These are phyloP conservation scores for Aspergillus fructus DNA, from an alignment of 2,329 filamentous ascomycete species.

Conservation along the genomic window DNA sequence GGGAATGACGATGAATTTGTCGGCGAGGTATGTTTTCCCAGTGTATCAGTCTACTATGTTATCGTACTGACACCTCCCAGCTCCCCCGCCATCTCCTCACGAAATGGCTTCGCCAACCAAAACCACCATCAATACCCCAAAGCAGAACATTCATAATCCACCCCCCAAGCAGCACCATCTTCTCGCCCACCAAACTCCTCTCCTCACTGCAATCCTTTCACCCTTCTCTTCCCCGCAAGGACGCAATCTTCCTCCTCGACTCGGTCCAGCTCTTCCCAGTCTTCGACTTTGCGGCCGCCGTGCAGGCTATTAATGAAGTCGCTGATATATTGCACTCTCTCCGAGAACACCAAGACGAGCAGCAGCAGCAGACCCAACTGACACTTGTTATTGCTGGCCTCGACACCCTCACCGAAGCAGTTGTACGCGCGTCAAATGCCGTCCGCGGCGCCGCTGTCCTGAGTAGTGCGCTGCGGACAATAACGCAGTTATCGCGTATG, in stretches of 20 bases:
- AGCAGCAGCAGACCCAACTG: not conserved
- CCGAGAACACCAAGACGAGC: slow-evolving; percentile 10
- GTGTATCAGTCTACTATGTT: not conserved
- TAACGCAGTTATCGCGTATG: slow-evolving; percentile 34
- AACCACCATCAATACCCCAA: slow-evolving; percentile 1
- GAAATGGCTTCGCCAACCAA: slow-evolving; percentile 17
- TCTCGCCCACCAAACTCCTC: slow-evolving; percentile 32
- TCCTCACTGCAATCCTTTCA: slow-evolving; percentile 22
- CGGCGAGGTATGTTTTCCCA: slow-evolving; percentile 27
- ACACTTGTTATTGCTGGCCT: slow-evolving; percentile 35
- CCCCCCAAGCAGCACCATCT: slow-evolving; percentile 28
- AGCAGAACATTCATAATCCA: slow-evolving; percentile 36
- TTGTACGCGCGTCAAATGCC: slow-evolving; percentile 40
- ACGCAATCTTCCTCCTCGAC: slow-evolving; percentile 34
- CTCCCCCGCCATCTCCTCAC: slow-evolving; percentile 31
- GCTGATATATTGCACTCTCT: slow-evolving; percentile 25
- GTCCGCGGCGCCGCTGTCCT: slow-evolving; percentile 35
- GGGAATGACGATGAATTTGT: slow-evolving; percentile 28
- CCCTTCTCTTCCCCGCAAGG: slow-evolving; percentile 21
- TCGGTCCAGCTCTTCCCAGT: slow-evolving; percentile 35
- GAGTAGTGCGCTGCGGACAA: slow-evolving; percentile 30
- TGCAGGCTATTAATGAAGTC: slow-evolving; percentile 32
- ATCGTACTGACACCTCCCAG: slow-evolving; percentile 15
- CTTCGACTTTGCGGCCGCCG: slow-evolving; percentile 29
- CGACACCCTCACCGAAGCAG: slow-evolving; percentile 35